Evolutionary conservation across 768 basidiomycete genomes (phyloP).

Genomic region (Hygrocybe coccinea): DNA sequence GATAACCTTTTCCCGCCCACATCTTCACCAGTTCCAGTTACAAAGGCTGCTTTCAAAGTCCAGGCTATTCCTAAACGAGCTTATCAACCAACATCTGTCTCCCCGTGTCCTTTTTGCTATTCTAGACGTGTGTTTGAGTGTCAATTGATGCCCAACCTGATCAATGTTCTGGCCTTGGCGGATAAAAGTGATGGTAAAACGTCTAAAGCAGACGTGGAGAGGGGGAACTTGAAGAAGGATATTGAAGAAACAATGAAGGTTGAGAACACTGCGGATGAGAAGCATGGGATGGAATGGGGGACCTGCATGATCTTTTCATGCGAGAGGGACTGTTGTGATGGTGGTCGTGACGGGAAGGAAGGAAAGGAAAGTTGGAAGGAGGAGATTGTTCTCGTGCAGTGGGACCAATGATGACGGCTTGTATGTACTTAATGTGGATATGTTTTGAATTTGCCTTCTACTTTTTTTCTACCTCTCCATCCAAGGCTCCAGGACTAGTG

Average conservation of each 20-base stretch:
- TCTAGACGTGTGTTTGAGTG: slow-evolving; percentile 78
- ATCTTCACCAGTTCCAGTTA: slow-evolving; percentile 46
- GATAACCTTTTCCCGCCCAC: slow-evolving; percentile 67
- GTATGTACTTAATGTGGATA: neutral
- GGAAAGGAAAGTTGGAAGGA: slow-evolving; percentile 59
- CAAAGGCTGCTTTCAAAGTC: slow-evolving; percentile 59
- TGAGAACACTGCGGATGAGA: slow-evolving; percentile 34
- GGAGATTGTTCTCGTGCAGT: slow-evolving; percentile 70
- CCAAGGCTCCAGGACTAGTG: neutral
- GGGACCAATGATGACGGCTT: slow-evolving; percentile 49
- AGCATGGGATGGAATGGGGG: slow-evolving; percentile 89
- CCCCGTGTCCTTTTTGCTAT: slow-evolving; percentile 63
- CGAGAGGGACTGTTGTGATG: slow-evolving; percentile 66
- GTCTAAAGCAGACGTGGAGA: slow-evolving; percentile 60
- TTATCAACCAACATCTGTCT: slow-evolving; percentile 53
- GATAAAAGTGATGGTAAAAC: slow-evolving; percentile 21
- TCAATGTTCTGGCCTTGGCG: slow-evolving; percentile 56
- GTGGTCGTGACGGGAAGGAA: slow-evolving; percentile 33
- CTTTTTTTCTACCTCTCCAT: neutral
- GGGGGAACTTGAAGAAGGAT: slow-evolving; percentile 57
- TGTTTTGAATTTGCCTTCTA: neutral
- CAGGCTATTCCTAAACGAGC: slow-evolving; percentile 41
- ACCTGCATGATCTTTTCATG: slow-evolving; percentile 89
- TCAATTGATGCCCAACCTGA: slow-evolving; percentile 92
- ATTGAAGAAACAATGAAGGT: slow-evolving; percentile 54